phyloP scores from a whole-genome alignment of 371 early-diverging fungal species.

The Lichtheimia ornata region DNA sequence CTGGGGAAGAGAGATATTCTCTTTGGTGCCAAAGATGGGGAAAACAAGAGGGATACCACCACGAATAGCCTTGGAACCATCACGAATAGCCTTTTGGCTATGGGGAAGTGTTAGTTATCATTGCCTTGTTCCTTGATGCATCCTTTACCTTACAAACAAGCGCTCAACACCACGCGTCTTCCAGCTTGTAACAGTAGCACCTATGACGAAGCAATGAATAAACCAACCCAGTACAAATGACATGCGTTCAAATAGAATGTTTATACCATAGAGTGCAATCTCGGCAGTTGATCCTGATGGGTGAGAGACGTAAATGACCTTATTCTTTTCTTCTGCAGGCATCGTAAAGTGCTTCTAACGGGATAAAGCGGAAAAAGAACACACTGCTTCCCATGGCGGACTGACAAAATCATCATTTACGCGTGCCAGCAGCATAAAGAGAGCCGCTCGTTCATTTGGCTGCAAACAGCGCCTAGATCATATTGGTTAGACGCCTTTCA shows the following conservation, averaged over 20 bases:
- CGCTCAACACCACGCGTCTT: slow-evolving; percentile 62
- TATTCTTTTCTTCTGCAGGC: slow-evolving; percentile 44
- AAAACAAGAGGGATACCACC: slow-evolving; percentile 86
- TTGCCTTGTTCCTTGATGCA: background rate
- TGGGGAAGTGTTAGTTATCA: background rate
- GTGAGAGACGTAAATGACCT: slow-evolving; percentile 42
- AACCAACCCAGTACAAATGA: background rate
- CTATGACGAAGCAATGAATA: slow-evolving; percentile 17
- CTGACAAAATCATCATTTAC: too few relatives aligned
- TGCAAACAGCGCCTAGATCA: too few relatives aligned
- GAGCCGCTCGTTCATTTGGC: too few relatives aligned
- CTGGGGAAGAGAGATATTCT: slow-evolving; percentile 65
- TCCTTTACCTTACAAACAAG: slow-evolving; percentile 72
- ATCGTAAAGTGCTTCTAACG: slow-evolving; percentile 13
- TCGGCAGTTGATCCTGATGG: slow-evolving; percentile 55
- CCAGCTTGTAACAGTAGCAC: slow-evolving; percentile 85
- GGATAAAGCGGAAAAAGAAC: too few relatives aligned
- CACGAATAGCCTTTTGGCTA: slow-evolving; percentile 68
- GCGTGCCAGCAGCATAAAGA: too few relatives aligned
- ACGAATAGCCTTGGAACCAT: slow-evolving; percentile 86
- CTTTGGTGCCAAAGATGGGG: slow-evolving; percentile 77
- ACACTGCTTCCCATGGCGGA: too few relatives aligned
- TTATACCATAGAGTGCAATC: slow-evolving; percentile 64
- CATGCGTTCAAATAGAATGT: background rate
- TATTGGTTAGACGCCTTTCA: too few relatives aligned